Percentiles rank a stretch among this genome's conserved stretches.
These are phyloP conservation scores for Nyctanthes arbortristis DNA, from an alignment of 257 asterid species.

Conservation along the genomic window DNA sequence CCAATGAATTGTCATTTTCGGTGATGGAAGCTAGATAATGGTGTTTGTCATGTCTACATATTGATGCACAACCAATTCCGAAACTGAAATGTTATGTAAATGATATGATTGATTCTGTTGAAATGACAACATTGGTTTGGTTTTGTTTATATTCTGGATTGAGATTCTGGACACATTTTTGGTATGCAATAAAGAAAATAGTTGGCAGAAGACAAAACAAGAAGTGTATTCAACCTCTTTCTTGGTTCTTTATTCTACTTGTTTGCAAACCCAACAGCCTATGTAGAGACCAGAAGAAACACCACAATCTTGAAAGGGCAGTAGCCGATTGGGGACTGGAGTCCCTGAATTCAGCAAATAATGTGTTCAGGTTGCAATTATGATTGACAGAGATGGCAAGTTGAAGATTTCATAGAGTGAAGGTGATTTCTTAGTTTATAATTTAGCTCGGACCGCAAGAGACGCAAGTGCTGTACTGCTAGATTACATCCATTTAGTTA, in stretches of 20 bases:
- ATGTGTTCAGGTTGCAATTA: slow-evolving; percentile 22
- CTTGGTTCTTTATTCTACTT: not conserved
- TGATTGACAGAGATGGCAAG: no score
- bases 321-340: slow-evolving; percentile 17
- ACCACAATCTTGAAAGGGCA: slow-evolving; percentile 14
- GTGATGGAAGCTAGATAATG: slow-evolving; percentile 27
- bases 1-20: slow-evolving; percentile 26
- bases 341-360: slow-evolving; percentile 19
- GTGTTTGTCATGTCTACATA: not conserved
- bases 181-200: no score
- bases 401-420: no score
- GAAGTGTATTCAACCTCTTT: not conserved
- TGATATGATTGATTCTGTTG: no score
- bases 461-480: no score
- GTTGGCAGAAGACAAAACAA: not conserved
- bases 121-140: slow-evolving; percentile 58
- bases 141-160: no score
- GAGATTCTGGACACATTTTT: no score
- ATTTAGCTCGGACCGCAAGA: no score
- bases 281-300: not conserved
- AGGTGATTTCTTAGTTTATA: no score
- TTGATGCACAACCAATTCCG: not conserved
- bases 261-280: not conserved
- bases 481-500: no score
- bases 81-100: no score